Percentiles rank a stretch among this genome's conserved stretches.
These are phyloP conservation scores for Fusarium sp. DNA, from an alignment of 2,329 filamentous ascomycete genomes.

Conservation along the genomic window DNA sequence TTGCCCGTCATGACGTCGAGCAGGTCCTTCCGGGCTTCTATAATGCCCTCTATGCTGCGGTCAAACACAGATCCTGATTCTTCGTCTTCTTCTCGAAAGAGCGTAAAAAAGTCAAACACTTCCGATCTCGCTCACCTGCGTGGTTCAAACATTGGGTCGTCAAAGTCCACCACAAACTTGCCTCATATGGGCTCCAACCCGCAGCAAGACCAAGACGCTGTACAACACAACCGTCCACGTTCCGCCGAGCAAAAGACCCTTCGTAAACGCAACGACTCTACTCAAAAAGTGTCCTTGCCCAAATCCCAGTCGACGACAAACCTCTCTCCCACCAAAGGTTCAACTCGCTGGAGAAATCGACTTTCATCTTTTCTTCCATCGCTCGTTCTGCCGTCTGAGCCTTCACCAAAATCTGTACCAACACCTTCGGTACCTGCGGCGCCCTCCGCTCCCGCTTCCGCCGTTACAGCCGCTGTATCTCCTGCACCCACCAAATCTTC, in stretches of 20 bases:
- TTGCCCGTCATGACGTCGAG: constrained; percentile 55
- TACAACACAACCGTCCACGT: constrained; percentile 32
- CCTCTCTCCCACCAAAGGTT: constrained; percentile 18
- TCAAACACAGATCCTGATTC: constrained; percentile 44
- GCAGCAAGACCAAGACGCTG: constrained; percentile 24
- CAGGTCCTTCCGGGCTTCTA: constrained; percentile 54
- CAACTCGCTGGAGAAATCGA: constrained; percentile 48
- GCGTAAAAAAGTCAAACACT: constrained; percentile 39
- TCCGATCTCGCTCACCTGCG: constrained; percentile 37
- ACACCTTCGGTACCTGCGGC: constrained; percentile 26
- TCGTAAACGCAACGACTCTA: constrained; percentile 28
- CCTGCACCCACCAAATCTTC: constrained; percentile 39
- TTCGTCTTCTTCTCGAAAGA: constrained; percentile 36
- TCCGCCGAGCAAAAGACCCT: constrained; percentile 31
- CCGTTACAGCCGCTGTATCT: constrained; percentile 15
- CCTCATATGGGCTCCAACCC: constrained; percentile 19
- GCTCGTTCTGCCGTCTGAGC: constrained; percentile 50
- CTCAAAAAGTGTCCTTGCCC: constrained; percentile 19
- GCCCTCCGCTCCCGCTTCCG: constrained; percentile 33
- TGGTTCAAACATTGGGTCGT: constrained; percentile 28
- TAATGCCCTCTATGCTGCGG: constrained; percentile 50
- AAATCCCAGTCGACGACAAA: constrained; percentile 34
- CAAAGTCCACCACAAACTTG: constrained; percentile 23
- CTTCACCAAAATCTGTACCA: constrained; percentile 35
- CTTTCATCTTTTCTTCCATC: constrained; percentile 50